These are phyloP conservation scores for Saururus chinensis DNA, from an alignment of 164 flowering plant species.

Conservation along the genomic window DNA sequence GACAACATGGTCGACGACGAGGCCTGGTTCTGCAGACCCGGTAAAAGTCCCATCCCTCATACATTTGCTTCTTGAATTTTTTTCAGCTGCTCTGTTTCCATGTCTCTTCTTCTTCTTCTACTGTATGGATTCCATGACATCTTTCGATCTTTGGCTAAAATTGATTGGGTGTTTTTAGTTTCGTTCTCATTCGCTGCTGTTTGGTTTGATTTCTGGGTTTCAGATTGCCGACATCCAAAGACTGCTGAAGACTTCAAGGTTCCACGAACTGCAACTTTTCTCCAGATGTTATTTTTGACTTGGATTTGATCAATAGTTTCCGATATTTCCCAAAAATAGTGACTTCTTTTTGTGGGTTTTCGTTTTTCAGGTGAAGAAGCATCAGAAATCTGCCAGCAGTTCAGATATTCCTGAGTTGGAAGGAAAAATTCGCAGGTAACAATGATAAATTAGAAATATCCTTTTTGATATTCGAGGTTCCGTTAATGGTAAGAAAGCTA, in stretches of 20 bases:
- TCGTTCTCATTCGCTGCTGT: background rate
- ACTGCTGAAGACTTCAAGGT: slow-evolving; percentile 79
- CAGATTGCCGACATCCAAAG: slow-evolving; percentile 88
- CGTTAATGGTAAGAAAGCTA: slow-evolving; percentile 2
- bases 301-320: background rate
- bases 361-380: slow-evolving; percentile 11
- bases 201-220: background rate
- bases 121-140: no score
- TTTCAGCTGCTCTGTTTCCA: background rate
- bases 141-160: no score
- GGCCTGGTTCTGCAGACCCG: slow-evolving; percentile 83
- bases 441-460: no score
- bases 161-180: slow-evolving; percentile 1
- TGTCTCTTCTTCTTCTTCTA: background rate
- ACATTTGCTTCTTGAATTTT: background rate
- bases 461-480: no score
- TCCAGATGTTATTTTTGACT: no score
- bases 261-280: slow-evolving; percentile 1
- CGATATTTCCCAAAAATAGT: background rate
- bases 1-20: slow-evolving; percentile 40
- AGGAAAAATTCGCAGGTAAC: no score
- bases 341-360: background rate
- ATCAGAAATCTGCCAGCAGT: slow-evolving; percentile 18
- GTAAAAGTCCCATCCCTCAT: slow-evolving; percentile 20
- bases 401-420: slow-evolving; percentile 11